Evolutionary conservation across 2,329 filamentous ascomycete genomes (phyloP).

Genomic region (Coniochaeta sp.): DNA sequence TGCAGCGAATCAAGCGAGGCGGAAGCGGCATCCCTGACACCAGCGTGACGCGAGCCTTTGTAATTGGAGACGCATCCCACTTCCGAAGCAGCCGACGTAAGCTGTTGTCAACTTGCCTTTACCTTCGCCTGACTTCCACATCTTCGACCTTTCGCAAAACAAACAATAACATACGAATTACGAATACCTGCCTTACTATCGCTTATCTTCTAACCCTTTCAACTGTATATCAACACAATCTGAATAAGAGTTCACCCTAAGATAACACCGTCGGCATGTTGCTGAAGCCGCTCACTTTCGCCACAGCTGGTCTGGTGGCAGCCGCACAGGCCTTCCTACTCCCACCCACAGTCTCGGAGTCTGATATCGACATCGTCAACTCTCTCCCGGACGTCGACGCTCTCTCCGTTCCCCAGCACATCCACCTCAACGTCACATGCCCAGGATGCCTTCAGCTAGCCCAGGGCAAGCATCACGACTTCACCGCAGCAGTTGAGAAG

Average conservation of each 20-base stretch:
- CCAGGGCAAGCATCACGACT: slow-evolving; percentile 18
- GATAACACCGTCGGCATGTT: slow-evolving; percentile 17
- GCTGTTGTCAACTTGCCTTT: too few species aligned
- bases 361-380: slow-evolving; percentile 35
- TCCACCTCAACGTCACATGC: slow-evolving; percentile 44
- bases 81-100: neutral
- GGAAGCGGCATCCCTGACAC: too few species aligned
- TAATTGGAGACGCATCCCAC: neutral
- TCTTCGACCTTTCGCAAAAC: neutral
- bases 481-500: slow-evolving; percentile 14
- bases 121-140: too few species aligned
- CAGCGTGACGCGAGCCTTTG: neutral
- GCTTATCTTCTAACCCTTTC: neutral
- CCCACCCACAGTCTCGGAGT: slow-evolving; percentile 39
- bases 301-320: slow-evolving; percentile 29
- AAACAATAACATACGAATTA: neutral
- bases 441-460: slow-evolving; percentile 41
- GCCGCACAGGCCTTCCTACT: slow-evolving; percentile 42
- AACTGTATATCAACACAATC: neutral
- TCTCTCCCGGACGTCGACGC: too few species aligned
- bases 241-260: neutral
- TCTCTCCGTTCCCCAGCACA: slow-evolving; percentile 23
- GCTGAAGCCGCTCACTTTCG: slow-evolving; percentile 37
- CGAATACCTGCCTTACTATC: too few species aligned
- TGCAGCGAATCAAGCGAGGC: neutral